phyloP scores from a whole-genome alignment of 2,329 filamentous ascomycete genomes.

The Fusarium aywerte region DNA sequence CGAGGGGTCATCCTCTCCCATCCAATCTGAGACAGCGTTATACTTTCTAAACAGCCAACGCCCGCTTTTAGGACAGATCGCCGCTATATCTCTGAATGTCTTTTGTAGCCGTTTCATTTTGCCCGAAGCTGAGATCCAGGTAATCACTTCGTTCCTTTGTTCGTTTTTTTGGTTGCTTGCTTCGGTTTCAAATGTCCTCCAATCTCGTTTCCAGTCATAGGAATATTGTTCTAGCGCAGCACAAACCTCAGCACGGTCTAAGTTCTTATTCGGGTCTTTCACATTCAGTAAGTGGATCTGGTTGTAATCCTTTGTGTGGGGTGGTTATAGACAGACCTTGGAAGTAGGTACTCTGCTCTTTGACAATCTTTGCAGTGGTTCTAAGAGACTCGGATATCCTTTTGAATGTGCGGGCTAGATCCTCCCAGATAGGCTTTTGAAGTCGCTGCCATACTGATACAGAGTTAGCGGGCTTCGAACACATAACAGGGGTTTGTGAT shows the following conservation, averaged over 20 bases:
- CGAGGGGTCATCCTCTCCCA: neutral
- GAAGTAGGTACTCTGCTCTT: rapidly evolving
- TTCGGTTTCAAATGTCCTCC: neutral
- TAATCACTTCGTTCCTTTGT: neutral
- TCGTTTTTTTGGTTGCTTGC: neutral
- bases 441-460: constrained; percentile 12
- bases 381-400: neutral
- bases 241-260: rapidly evolving
- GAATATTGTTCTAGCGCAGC: neutral
- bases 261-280: no score
- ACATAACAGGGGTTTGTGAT: rapidly evolving
- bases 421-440: constrained; percentile 10
- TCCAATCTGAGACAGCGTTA: neutral
- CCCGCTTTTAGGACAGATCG: neutral
- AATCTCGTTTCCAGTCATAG: neutral
- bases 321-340: neutral
- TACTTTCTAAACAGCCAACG: constrained; percentile 14
- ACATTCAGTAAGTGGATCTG: no score
- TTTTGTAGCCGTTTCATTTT: neutral
- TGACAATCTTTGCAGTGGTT: neutral
- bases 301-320: no score
- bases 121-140: neutral
- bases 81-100: neutral
- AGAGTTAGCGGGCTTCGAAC: rapidly evolving
- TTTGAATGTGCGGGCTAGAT: neutral